phyloP scores from a whole-genome alignment of 2,329 filamentous ascomycete genomes.

The Aotearoamyces nothofagi region DNA sequence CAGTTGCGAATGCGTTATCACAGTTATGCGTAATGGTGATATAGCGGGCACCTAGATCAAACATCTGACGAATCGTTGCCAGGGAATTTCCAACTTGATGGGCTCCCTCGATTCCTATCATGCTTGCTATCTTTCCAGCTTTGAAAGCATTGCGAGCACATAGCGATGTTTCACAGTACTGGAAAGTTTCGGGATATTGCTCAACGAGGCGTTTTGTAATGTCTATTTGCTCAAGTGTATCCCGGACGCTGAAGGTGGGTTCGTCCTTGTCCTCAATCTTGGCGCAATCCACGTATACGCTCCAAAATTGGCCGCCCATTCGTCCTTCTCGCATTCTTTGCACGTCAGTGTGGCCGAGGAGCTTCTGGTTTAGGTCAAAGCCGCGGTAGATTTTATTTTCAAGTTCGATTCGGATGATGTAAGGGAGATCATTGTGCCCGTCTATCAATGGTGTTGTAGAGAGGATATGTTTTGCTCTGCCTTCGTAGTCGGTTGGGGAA shows the following conservation, averaged over 20 bases:
- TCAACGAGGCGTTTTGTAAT: constrained; percentile 34
- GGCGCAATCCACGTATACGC: constrained; percentile 15
- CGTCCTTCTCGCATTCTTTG: constrained; percentile 13
- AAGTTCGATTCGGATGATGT: no score
- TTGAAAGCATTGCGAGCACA: constrained; percentile 20
- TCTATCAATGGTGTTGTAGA: no score
- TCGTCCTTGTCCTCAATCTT: constrained; percentile 9
- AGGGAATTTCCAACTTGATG: constrained; percentile 37
- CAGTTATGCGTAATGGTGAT: constrained; percentile 56
- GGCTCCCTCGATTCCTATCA: constrained; percentile 45
- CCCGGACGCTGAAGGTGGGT: constrained; percentile 25
- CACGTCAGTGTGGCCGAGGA: constrained; percentile 17
- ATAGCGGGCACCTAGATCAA: constrained; percentile 47
- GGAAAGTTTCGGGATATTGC: constrained; percentile 10
- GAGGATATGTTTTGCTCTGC: no score
- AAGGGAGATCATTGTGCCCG: no score
- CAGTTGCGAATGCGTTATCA: constrained; percentile 43
- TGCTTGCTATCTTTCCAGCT: constrained; percentile 32
- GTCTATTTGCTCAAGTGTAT: constrained; percentile 42
- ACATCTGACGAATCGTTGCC: constrained; percentile 39
- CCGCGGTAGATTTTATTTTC: no score
- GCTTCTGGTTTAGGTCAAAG: no score
- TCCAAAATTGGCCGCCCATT: constrained; percentile 19
- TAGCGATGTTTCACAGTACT: constrained; percentile 10
- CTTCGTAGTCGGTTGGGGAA: no score